Percentiles rank a stretch among this genome's conserved stretches.
Conservation (phyloP, 139 green algal genomes). For the Trebouxia sp. region DNA sequence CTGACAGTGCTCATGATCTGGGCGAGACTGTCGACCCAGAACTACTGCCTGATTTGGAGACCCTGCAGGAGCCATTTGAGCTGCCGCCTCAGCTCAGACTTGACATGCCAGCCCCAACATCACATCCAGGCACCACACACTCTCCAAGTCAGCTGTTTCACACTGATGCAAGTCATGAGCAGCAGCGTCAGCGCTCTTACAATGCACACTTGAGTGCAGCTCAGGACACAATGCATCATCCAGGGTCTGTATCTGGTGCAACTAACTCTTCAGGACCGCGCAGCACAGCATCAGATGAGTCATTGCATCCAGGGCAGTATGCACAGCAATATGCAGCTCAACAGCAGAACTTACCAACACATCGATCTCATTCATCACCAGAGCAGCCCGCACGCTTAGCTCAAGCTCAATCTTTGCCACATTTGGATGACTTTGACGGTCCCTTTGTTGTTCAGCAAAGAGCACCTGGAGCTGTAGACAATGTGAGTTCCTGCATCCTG, state of each 20-base stretch:
- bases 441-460: not conserved
- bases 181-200: not conserved
- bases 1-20: slow-evolving; percentile 21
- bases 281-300: slow-evolving; percentile 4
- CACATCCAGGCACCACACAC: not conserved
- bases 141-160: not conserved
- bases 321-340: not conserved
- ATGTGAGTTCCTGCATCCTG: not conserved
- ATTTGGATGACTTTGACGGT: not conserved
- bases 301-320: not conserved
- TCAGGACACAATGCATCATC: too few relatives aligned
- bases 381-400: not conserved
- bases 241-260: not conserved
- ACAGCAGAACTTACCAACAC: too few relatives aligned
- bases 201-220: too few relatives aligned
- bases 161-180: not conserved
- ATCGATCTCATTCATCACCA: not conserved
- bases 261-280: not conserved
- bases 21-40: not conserved
- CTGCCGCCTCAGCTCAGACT: not conserved
- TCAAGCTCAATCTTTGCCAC: not conserved
- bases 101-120: not conserved
- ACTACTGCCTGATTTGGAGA: slow-evolving; percentile 11
- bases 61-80: slow-evolving; percentile 5
- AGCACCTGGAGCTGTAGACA: slow-evolving; percentile 11